Conservation (phyloP, 2,329 filamentous ascomycete genomes). For the Colletotrichum siamense region DNA sequence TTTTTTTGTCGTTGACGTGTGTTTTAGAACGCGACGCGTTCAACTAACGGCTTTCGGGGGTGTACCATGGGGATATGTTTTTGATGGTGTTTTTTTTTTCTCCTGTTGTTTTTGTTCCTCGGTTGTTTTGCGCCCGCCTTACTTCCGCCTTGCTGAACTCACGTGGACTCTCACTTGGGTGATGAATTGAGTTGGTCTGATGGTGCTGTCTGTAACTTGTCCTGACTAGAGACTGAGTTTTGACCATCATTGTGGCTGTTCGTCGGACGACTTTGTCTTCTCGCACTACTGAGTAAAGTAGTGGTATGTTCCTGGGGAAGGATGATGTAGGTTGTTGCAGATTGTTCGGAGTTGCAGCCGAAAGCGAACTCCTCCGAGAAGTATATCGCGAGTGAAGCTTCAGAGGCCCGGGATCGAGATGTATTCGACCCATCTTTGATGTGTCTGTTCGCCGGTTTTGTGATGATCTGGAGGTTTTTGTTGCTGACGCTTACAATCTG, state of each 20-base stretch:
- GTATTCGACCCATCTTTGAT: background rate
- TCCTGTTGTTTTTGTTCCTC: background rate
- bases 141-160: background rate
- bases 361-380: background rate
- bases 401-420: background rate
- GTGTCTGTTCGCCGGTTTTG: background rate
- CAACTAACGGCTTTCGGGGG: background rate
- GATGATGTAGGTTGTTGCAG: background rate
- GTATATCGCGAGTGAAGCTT: background rate
- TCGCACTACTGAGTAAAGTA: background rate
- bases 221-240: background rate
- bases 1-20: background rate
- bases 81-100: background rate
- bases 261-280: background rate
- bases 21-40: background rate
- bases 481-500: background rate
- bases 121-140: background rate
- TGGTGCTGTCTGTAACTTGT: background rate
- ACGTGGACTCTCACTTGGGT: background rate
- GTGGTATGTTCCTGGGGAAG: background rate
- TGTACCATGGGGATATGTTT: background rate
- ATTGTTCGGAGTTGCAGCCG: background rate
- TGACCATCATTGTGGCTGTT: background rate
- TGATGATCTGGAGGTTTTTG: background rate
- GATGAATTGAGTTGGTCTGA: slow-evolving; percentile 17